Evolutionary conservation across 352 stramenopile species (phyloP).

Genomic region (Phytophthora pisi): DNA sequence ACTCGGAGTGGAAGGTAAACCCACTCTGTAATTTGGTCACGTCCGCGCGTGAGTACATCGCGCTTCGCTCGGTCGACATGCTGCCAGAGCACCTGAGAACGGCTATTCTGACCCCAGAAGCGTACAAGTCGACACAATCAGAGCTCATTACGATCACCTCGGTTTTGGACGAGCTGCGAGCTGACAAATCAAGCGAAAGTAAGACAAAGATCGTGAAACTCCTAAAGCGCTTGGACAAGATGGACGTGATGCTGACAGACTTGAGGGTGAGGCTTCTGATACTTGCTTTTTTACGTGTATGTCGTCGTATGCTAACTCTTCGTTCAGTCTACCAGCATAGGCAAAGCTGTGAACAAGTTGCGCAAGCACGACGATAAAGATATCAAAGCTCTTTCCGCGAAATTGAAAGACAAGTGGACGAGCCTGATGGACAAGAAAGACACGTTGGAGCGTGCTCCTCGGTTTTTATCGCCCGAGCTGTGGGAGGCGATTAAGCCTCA

Average conservation of each 20-base stretch:
- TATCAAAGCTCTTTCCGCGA: conserved; percentile 47
- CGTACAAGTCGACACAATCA: conserved; percentile 82
- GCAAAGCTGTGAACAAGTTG: conserved; percentile 86
- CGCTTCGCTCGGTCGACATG: conserved; percentile 83
- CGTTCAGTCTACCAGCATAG: conserved; percentile 79
- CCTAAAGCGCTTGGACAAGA: conserved; percentile 67
- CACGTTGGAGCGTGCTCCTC: conserved; percentile 53
- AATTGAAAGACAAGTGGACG: conserved; percentile 85
- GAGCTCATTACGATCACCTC: conserved; percentile 71
- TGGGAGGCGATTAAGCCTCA: conserved; percentile 79
- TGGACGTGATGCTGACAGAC: conserved; percentile 81
- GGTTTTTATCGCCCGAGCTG: conserved; percentile 63
- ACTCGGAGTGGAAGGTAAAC: conserved; percentile 83
- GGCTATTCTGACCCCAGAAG: conserved; percentile 78
- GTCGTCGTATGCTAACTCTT: conserved; percentile 11
- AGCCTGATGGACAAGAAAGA: conserved; percentile 75
- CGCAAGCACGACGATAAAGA: conserved; percentile 74
- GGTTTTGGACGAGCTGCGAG: conserved; percentile 62
- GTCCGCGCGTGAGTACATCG: conserved; percentile 81
- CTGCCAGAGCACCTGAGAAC: conserved; percentile 80
- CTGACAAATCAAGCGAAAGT: conserved; percentile 26
- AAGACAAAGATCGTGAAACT: conserved; percentile 62
- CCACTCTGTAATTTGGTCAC: conserved; percentile 82
- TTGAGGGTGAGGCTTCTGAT: conserved; percentile 54
- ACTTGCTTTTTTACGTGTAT: neutral